Conservation (phyloP, 495 filamentous ascomycete genomes). For the Aspergillus sclerotioniger region DNA sequence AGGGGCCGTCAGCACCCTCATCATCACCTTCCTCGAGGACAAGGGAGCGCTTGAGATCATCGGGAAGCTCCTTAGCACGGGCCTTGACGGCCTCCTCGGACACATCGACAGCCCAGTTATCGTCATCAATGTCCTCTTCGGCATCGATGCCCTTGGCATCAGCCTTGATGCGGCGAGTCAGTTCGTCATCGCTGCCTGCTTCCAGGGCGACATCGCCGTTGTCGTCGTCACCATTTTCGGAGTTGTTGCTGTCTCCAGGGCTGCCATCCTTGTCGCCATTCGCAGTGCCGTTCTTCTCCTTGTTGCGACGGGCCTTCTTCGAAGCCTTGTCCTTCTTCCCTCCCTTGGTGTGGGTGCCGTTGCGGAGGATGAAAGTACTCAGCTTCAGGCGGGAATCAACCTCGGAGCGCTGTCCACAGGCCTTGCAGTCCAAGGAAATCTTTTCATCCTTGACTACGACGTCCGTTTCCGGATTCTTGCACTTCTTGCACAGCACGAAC, state of each 20-base stretch:
- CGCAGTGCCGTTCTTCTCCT: slow-evolving; percentile 52
- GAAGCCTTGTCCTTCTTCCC: slow-evolving; percentile 94
- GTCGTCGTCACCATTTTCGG: slow-evolving; percentile 57
- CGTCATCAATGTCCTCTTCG: slow-evolving; percentile 68
- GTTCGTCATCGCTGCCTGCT: slow-evolving; percentile 86
- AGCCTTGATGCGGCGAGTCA: slow-evolving; percentile 84
- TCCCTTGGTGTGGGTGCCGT: slow-evolving; percentile 73
- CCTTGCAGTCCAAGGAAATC: slow-evolving; percentile 96
- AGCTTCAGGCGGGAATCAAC: slow-evolving; percentile 94
- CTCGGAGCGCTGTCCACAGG: slow-evolving; percentile 87
- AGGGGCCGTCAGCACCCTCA: slow-evolving; percentile 78
- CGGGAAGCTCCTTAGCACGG: slow-evolving; percentile 84
- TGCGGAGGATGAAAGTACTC: slow-evolving; percentile 95
- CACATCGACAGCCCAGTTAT: slow-evolving; percentile 92
- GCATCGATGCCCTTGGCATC: slow-evolving; percentile 73
- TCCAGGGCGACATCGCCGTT: slow-evolving; percentile 69
- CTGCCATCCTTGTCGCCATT: slow-evolving; percentile 71
- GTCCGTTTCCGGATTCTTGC: slow-evolving; percentile 98
- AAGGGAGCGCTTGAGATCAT: slow-evolving; percentile 86
- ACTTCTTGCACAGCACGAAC: slow-evolving; percentile 98
- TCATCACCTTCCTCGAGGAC: slow-evolving; percentile 83
- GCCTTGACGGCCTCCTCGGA: slow-evolving; percentile 93
- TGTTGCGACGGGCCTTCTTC: slow-evolving; percentile 78
- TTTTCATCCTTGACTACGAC: slow-evolving; percentile 87
- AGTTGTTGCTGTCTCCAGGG: slow-evolving; percentile 71